A percentile compares a stretch with the other conserved stretches of the same genome.
Conservation (phyloP, 1,139 yeast species). For the Sugiyamaella sp. region DNA sequence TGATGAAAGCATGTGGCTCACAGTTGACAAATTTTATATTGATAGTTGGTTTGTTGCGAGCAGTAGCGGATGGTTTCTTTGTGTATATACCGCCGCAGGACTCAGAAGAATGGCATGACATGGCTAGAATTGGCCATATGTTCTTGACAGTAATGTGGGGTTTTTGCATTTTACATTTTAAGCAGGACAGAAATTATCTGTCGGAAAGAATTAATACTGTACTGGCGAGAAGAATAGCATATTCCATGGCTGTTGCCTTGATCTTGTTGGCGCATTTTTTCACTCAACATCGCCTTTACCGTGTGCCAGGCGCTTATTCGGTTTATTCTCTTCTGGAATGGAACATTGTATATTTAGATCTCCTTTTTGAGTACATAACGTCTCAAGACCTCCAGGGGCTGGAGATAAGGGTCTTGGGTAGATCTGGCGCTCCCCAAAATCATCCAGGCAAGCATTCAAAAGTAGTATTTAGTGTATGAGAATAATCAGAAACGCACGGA, state of each 20-base stretch:
- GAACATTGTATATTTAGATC: slow-evolving; percentile 69
- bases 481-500: background rate
- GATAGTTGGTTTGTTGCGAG: slow-evolving; percentile 15
- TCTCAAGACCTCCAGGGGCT: slow-evolving; percentile 15
- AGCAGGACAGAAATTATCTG: slow-evolving; percentile 1
- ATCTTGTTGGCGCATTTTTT: slow-evolving; percentile 76
- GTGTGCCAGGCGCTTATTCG: slow-evolving; percentile 77
- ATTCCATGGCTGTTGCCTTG: slow-evolving; percentile 36
- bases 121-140: slow-evolving; percentile 14
- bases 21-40: slow-evolving; percentile 3
- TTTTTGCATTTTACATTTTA: slow-evolving; percentile 3
- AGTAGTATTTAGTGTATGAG: slow-evolving; percentile 10
- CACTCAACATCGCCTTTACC: slow-evolving; percentile 76
- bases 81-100: slow-evolving; percentile 16
- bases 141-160: slow-evolving; percentile 13
- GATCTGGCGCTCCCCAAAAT: background rate
- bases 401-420: slow-evolving; percentile 5
- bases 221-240: slow-evolving; percentile 2
- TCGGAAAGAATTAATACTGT: slow-evolving; percentile 4
- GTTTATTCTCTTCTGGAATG: slow-evolving; percentile 82
- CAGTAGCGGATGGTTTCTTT: slow-evolving; percentile 12
- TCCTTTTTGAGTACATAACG: slow-evolving; percentile 56
- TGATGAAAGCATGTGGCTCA: slow-evolving; percentile 10
- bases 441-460: slow-evolving; percentile 1
- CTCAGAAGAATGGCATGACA: slow-evolving; percentile 17